Evolutionary conservation across 2,329 filamentous ascomycete genomes (phyloP), one percentile per base, ranked within the genome.

Genomic region (Fusarium sp.): DNA sequence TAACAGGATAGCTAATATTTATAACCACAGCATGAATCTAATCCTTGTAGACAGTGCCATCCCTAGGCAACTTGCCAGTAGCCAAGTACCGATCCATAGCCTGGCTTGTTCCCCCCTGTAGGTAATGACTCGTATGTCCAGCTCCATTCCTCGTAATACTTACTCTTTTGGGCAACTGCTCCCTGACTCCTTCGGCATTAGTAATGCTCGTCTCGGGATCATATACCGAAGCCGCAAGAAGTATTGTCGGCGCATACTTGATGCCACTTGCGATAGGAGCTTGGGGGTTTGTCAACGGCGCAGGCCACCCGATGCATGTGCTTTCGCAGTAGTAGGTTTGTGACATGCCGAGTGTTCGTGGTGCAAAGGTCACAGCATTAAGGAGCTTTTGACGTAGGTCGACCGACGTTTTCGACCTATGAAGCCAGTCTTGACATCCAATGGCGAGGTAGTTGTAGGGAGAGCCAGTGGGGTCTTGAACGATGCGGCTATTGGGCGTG

Each of bases 371-470:
- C 4, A 53, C 37, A 4, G 65, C 49, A 7, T 53, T 54, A 8
- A 44, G 34, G 13, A 71, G 56, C 30, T 69, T 69, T 13, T 65
- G 64, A 4, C 57, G 51, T 2, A 75, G 24, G 18, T 75, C 71
- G 4, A 47, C 37, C 2, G 51, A 58, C 10, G 54, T 70, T 6
- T 45, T 29, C 7, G 71, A 53, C 13, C 37, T 48, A 41, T 72
- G 74, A 14, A 57, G 47, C 65, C 71, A 76, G 13, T 76, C 74
- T 41, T 72, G 71, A 41, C 74, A 76, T 12, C 73, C 71, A 6
- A 74, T 61, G 3, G 74, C 74, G 14, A 74, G 61, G 9, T 68
- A 66, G 10, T 53, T 52, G 6, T 69, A 76, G 4, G 67, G 67
- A 8, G 63, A 65, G 9, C 64, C 67, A 1, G 46, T 48, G 0